These are phyloP conservation scores for Dactylellina leptospora DNA, from an alignment of 2,329 filamentous ascomycete species.

Conservation along the genomic window DNA sequence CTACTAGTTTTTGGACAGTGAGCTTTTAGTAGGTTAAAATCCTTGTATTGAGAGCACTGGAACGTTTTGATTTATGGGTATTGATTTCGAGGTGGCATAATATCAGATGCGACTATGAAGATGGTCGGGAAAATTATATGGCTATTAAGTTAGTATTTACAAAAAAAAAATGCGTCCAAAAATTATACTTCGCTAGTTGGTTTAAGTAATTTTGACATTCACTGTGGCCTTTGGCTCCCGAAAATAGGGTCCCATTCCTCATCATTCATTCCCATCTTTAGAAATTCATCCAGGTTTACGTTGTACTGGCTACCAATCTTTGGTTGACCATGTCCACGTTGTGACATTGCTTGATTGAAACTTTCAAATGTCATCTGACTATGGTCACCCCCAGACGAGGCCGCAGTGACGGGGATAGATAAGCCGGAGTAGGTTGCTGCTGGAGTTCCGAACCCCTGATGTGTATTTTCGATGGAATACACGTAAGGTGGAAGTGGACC, in stretches of 20 bases:
- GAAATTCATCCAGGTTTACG: constrained; percentile 36
- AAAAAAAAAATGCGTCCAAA: too few species aligned
- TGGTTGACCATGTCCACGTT: constrained; percentile 36
- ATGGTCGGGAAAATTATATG: too few species aligned
- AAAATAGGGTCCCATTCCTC: constrained; percentile 52
- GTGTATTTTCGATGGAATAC: constrained; percentile 64
- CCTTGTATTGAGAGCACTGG: too few species aligned
- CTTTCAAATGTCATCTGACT: constrained; percentile 27
- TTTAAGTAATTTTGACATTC: too few species aligned
- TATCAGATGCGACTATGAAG: too few species aligned
- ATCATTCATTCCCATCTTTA: constrained; percentile 50
- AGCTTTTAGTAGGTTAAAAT: too few species aligned
- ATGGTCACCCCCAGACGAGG: constrained; percentile 11
- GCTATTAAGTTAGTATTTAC: neutral
- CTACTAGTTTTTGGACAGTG: too few species aligned
- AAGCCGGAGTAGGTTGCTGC: constrained; percentile 31
- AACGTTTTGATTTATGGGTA: too few species aligned
- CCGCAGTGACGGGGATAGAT: constrained; percentile 15
- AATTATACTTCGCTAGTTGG: too few species aligned
- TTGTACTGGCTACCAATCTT: constrained; percentile 32
- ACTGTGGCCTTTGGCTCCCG: constrained; percentile 28
- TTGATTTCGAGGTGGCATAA: too few species aligned
- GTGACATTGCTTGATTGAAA: constrained; percentile 18
- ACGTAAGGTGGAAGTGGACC: constrained; percentile 76
- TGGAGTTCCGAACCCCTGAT: constrained; percentile 22